phyloP scores from a whole-genome alignment of 2,329 filamentous ascomycete genomes.

The Magnaporthales sp. region DNA sequence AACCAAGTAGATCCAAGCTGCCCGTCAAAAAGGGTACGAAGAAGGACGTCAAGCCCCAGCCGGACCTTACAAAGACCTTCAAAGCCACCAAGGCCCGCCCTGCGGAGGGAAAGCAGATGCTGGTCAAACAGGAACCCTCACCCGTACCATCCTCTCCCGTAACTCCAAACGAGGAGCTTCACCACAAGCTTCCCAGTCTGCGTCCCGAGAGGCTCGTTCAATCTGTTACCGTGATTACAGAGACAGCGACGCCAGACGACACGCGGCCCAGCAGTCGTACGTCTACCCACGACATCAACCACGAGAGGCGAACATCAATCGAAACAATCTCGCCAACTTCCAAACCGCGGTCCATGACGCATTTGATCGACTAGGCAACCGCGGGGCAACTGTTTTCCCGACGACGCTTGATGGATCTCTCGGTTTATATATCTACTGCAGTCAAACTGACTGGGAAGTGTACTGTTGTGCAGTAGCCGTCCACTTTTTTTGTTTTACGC shows the following conservation, averaged over 20 bases:
- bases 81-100: constrained; percentile 7
- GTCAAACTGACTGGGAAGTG: neutral
- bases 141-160: constrained; percentile 12
- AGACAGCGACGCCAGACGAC: neutral
- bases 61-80: constrained; percentile 11
- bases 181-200: constrained; percentile 1
- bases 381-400: neutral
- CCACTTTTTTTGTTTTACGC: neutral
- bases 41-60: constrained; percentile 25
- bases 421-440: no score
- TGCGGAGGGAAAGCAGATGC: neutral
- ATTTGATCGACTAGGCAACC: constrained; percentile 21
- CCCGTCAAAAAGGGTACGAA: constrained; percentile 14
- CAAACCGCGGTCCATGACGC: constrained; percentile 28
- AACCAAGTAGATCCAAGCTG: neutral
- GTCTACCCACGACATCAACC: neutral
- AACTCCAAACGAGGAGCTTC: neutral
- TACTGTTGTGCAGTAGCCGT: neutral
- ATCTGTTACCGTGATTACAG: neutral
- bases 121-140: constrained; percentile 8
- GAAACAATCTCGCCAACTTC: constrained; percentile 34
- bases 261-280: neutral
- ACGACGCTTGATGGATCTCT: neutral
- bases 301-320: neutral
- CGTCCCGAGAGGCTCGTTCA: neutral